A percentile compares a stretch with the other conserved stretches of the same genome.
Conservation (phyloP, 2,329 filamentous ascomycete species). For the Sporothrix protearum region DNA sequence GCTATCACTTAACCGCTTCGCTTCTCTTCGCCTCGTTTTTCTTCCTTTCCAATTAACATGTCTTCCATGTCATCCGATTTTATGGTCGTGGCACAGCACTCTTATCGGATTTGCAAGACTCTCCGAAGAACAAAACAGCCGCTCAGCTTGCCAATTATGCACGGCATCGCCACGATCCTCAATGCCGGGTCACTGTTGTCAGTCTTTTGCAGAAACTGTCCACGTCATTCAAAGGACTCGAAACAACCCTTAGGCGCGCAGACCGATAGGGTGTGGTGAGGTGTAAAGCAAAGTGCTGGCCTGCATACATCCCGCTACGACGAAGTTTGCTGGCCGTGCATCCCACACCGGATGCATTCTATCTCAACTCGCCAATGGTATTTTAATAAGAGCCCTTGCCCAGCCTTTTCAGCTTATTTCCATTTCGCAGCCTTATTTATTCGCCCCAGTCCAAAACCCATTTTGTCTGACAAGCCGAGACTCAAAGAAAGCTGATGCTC, state of each 20-base stretch:
- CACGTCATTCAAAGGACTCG: constrained; percentile 12
- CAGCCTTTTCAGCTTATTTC: background rate
- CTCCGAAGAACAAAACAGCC: background rate
- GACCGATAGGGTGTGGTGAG: constrained; percentile 24
- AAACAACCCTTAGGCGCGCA: background rate
- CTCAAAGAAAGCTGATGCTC: background rate
- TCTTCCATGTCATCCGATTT: constrained; percentile 8
- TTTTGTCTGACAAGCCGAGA: background rate
- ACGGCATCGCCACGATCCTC: constrained; percentile 7
- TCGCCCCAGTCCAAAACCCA: background rate
- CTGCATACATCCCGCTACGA: background rate
- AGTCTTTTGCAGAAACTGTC: background rate
- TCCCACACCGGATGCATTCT: background rate
- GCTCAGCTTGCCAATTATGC: background rate
- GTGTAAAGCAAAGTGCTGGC: constrained; percentile 13
- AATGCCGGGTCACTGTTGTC: background rate
- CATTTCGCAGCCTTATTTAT: background rate
- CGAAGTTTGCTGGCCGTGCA: background rate
- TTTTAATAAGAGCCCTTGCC: background rate
- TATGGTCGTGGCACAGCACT: background rate
- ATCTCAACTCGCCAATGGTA: background rate
- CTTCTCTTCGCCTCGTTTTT: background rate
- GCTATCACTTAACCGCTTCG: background rate
- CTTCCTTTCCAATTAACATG: background rate
- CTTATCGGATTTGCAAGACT: background rate